These are phyloP conservation scores for Aleurites moluccanus DNA, from an alignment of 441 rosid genomes.

Conservation along the genomic window DNA sequence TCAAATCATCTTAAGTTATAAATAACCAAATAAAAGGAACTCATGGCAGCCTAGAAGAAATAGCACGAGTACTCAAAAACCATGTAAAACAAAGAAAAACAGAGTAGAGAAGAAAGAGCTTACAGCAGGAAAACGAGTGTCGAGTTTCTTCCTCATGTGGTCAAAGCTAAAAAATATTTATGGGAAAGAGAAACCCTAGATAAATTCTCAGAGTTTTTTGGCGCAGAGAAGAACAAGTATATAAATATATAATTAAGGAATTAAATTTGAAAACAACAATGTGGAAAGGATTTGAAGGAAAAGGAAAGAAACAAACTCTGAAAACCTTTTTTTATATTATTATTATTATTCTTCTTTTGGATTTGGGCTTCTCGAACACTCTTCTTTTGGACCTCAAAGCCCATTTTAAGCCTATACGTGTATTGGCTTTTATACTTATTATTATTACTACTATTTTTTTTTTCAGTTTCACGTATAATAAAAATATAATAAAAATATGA, in stretches of 20 bases:
- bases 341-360: neutral
- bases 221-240: neutral
- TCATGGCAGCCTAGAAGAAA: no score
- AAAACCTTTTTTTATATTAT: neutral
- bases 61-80: no score
- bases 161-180: neutral
- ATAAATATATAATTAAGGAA: neutral
- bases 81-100: neutral
- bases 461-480: no score
- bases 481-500: no score
- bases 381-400: no score
- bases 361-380: neutral
- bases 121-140: conserved; percentile 32
- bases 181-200: conserved; percentile 9
- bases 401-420: no score
- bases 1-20: no score
- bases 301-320: neutral
- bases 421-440: no score
- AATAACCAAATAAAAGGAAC: no score
- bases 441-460: no score
- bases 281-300: neutral
- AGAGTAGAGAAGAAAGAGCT: neutral
- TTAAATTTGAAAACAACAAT: neutral
- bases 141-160: conserved; percentile 27
- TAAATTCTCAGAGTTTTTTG: neutral